Evolutionary conservation across 2,329 filamentous ascomycete genomes (phyloP).

Genomic region (Ophiostoma quercus): DNA sequence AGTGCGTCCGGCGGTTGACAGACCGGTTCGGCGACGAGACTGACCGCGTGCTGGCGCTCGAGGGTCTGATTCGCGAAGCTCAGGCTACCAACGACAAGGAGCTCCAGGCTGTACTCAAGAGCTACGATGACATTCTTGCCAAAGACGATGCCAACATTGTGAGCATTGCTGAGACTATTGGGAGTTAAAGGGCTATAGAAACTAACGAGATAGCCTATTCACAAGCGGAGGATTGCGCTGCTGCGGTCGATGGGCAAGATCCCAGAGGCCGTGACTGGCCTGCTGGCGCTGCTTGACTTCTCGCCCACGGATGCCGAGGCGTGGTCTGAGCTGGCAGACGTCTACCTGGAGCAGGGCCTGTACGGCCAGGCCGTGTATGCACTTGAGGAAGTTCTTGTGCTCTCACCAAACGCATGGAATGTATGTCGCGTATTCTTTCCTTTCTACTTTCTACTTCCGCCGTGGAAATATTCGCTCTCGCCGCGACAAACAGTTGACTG

Average conservation of each 20-base stretch:
- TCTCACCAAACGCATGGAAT: constrained; percentile 93
- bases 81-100: constrained; percentile 59
- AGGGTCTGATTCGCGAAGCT: constrained; percentile 80
- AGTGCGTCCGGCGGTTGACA: constrained; percentile 69
- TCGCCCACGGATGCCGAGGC: constrained; percentile 87
- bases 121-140: constrained; percentile 70
- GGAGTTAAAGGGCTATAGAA: constrained; percentile 17
- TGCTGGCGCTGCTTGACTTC: constrained; percentile 72
- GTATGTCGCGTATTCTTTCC: constrained; percentile 45
- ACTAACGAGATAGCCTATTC: constrained; percentile 58
- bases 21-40: constrained; percentile 77
- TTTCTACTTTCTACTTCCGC: not conserved
- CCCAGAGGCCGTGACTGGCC: constrained; percentile 66
- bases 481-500: not conserved
- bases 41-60: constrained; percentile 78
- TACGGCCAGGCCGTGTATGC: constrained; percentile 81
- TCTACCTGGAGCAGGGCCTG: constrained; percentile 75
- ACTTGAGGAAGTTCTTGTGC: constrained; percentile 81
- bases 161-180: not conserved
- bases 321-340: constrained; percentile 85
- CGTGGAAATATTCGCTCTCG: not conserved
- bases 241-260: constrained; percentile 66
- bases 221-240: constrained; percentile 78
- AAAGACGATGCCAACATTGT: constrained; percentile 70
- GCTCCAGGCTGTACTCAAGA: constrained; percentile 64